Evolutionary conservation across 2,329 filamentous ascomycete species (phyloP), one percentile per base, ranked within the genome.

Genomic region (Microsporum canis): DNA sequence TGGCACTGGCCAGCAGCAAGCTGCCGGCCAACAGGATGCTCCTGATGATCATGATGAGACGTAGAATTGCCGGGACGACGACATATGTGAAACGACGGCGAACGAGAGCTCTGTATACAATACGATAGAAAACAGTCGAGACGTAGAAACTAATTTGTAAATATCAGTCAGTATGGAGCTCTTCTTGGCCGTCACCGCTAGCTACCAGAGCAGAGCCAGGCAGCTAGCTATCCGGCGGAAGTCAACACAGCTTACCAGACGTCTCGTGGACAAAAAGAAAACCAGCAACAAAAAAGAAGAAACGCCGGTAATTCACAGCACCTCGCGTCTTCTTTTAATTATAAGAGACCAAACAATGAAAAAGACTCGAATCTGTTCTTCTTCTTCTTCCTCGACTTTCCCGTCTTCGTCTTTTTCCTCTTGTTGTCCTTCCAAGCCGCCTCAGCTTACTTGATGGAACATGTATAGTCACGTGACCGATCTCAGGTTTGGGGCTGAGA

Each of bases 1-100:
- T 56, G 55, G 63, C 62, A 61, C 66, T 65, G 66, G 79, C 80
- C 72, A 83, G 76, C 70, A 84, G 72, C 71, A 85, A 73, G 72
- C 78, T 73, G 70, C 70, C 68, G 66, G 75, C 72, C 67, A 79
- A 73, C 70, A 81, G 71, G 69, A 80, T 72, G 71, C 73, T 74
- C 72, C 71, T 65, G 62, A 69, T 63, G 62, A 73, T 75, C 75
- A 77, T 77, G 70, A 65, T 69, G 61, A 67, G 36, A 7, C 27
- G 41, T 38, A 41, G 57, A n/a, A 38, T 33, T 51, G 45, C 29
- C 12, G 14, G 39, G 29, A 59, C 41, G 29, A 59, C 41, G 57
- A 49, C 41, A 59, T 59, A 59, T 23, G 57, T 51, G 33, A 12
- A 41, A 33, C 29, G 27, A n/a, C 39, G 7, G 39, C 31, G 12